A percentile compares a stretch with the other conserved stretches of the same genome.
These are phyloP conservation scores for Eimeria nieschulzi DNA, from an alignment of 169 alveolate species.

Conservation along the genomic window DNA sequence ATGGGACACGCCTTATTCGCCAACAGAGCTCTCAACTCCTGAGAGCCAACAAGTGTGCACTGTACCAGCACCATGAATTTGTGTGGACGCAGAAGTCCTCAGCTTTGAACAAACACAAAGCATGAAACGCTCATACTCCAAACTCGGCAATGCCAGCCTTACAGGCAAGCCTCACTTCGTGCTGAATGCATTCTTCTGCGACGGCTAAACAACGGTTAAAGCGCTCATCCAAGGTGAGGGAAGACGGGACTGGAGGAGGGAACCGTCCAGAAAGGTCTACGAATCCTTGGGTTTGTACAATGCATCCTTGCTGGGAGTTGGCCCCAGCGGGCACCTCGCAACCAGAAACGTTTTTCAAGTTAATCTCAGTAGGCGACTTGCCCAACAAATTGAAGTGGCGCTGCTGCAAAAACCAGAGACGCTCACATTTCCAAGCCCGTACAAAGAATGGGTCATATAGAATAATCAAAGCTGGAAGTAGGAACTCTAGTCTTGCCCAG, in stretches of 20 bases:
- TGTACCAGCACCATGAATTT: not conserved
- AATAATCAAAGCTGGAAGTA: not conserved
- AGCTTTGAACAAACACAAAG: not conserved
- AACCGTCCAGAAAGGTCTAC: not conserved
- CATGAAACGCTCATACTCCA: not conserved
- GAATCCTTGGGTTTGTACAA: not conserved
- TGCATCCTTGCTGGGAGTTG: not conserved
- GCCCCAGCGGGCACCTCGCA: too few relatives aligned
- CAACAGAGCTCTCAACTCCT: conserved; percentile 84
- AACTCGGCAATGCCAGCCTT: not conserved
- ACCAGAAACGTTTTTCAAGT: too few relatives aligned
- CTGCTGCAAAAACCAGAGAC: too few relatives aligned
- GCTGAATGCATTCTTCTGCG: conserved; percentile 86
- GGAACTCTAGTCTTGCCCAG: not conserved
- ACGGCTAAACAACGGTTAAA: conserved; percentile 81
- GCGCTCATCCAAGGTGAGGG: conserved; percentile 78
- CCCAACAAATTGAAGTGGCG: too few relatives aligned
- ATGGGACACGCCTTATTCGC: conserved; percentile 86
- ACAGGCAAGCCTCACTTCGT: conserved; percentile 74
- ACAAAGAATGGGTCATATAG: not conserved
- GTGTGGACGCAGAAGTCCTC: not conserved
- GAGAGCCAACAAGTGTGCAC: not conserved
- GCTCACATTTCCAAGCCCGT: not conserved
- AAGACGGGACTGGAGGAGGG: conserved; percentile 42
- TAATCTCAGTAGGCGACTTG: too few relatives aligned